Percentiles rank a stretch among this genome's conserved stretches.
Conservation (phyloP, 768 basidiomycete genomes). For the Serendipita sp. region DNA sequence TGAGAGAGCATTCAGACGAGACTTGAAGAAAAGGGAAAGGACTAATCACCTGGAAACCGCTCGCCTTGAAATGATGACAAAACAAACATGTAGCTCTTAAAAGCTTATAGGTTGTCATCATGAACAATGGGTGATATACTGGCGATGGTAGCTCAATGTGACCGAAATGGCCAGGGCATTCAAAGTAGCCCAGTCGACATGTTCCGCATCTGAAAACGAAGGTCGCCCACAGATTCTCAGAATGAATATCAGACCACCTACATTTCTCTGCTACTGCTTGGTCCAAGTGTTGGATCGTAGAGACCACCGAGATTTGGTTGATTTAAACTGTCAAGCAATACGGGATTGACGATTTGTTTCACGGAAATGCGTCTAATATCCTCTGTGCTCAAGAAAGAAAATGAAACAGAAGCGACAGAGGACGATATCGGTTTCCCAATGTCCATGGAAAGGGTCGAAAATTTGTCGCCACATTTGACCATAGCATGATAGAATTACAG, state of each 20-base stretch:
- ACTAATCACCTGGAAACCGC: slow-evolving; percentile 48
- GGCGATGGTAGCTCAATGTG: slow-evolving; percentile 94
- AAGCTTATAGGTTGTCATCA: slow-evolving; percentile 76
- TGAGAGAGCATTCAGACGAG: slow-evolving; percentile 20
- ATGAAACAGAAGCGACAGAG: slow-evolving; percentile 68
- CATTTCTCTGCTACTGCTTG: slow-evolving; percentile 80
- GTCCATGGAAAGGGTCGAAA: slow-evolving; percentile 45
- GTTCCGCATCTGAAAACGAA: slow-evolving; percentile 60
- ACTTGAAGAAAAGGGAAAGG: background rate
- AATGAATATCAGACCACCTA: slow-evolving; percentile 27
- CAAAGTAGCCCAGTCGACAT: slow-evolving; percentile 82
- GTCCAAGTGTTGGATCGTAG: slow-evolving; percentile 91
- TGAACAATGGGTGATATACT: slow-evolving; percentile 93
- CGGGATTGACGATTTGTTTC: slow-evolving; percentile 88
- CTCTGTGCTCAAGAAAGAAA: slow-evolving; percentile 78
- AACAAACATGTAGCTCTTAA: slow-evolving; percentile 81
- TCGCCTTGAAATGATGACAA: slow-evolving; percentile 83
- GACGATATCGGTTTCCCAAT: slow-evolving; percentile 81
- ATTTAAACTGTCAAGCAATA: slow-evolving; percentile 86
- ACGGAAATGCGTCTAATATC: slow-evolving; percentile 93
- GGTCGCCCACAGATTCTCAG: slow-evolving; percentile 10
- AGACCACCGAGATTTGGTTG: slow-evolving; percentile 82
- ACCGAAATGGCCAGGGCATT: slow-evolving; percentile 95
- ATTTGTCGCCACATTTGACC: background rate
- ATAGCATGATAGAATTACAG: background rate